Base-by-base conservation (phyloP, 148 eudicot genomes). In the Rhododendron vialii region DNA sequence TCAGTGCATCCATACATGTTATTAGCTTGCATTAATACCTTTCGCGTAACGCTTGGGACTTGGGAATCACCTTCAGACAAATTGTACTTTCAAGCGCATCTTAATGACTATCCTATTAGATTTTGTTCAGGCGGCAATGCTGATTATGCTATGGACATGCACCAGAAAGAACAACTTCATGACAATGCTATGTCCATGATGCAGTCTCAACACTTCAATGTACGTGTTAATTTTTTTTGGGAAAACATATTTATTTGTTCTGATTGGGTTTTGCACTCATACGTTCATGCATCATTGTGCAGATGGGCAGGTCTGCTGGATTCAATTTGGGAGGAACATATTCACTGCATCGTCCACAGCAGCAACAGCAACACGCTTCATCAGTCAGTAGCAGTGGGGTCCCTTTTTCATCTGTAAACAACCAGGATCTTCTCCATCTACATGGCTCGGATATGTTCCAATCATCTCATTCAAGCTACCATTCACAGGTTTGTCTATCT, bases 281-380 rank as follows among this genome's bases (percentile, higher is more conserved):
- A 30, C 45, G 28, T 73, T 24, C 45, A 22, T 48, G 47, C n/a
- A 65, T 76, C 26, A 61, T 65, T 90, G 33, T 86, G 41, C 89
- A 95, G 98, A 93, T 96, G 98, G 98, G 98, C 80, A 90, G 99
- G 79, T 95, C 98, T 89, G 84, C 93, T 83, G 99, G 98, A 87
- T 97, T 95, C 85, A 97, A 91, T 86, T 88, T 97, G 86, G 95
- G 99, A 77, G 97, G 95, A 83, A 82, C 93, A 86, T 95, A 92
- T 87, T 89, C 98, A 51, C 93, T 96, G 43, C 96, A 93, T 84
- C 98, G 98, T 48, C 91, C 92, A 84, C 98, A 93, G 85, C 98
- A 94, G 89, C 98, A 69, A 28, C 75, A 69, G 82, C 98, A 94
- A 41, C 98, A 93, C 88, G 81, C 93, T 35, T 92, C 91, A 69